Base-by-base conservation (phyloP, 805 yeast species). In the Ogataea methylovora region DNA sequence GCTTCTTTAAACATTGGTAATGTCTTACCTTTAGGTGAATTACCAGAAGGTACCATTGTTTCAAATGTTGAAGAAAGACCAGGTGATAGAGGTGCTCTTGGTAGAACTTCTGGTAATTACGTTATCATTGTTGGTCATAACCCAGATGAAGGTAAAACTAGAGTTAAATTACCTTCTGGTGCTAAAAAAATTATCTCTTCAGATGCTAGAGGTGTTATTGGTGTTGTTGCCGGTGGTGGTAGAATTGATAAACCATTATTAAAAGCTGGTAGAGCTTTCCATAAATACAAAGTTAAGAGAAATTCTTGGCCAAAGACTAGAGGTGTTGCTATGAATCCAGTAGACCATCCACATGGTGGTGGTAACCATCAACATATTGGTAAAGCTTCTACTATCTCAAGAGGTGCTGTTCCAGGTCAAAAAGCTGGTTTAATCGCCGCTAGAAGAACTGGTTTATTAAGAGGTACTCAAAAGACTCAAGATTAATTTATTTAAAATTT, bases 271-370 rank as follows among this genome's bases (percentile, higher is more conserved):
- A 87, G 95, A 79, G 98, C 98, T 54, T 90, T 81, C 95, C 96
- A 90, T 88, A 90, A 90, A 79, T 88, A 83, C 92, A 88, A 73
- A 75, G 95, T 88, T 63, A 92, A 92, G 94, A 81, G 97, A 78
- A 87, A 92, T 95, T 86, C 95, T 54, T 92, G 97, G 97, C 98
- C 98, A 75, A 88, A 86, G 84, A 92, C 97, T 65, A 87, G 97
- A 79, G 98, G 97, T 90, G 97, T 90, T 68, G 98, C 98, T 69
- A 90, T 92, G 98, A 90, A 90, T 79, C 97, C 97, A 71, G 98
- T 90, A 70, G 98, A 90, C 71, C 98, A 90, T 79, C 98, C 98
- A 70, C 98, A 90, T 73, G 98, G 98, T 85, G 97, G 98, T 90
- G 98, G 98, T 90, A 88, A 88, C 95, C 97, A 90, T 75, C 97